Evolutionary conservation across 352 stramenopile species (phyloP).

Genomic region (Globisporangium acanthophoron): DNA sequence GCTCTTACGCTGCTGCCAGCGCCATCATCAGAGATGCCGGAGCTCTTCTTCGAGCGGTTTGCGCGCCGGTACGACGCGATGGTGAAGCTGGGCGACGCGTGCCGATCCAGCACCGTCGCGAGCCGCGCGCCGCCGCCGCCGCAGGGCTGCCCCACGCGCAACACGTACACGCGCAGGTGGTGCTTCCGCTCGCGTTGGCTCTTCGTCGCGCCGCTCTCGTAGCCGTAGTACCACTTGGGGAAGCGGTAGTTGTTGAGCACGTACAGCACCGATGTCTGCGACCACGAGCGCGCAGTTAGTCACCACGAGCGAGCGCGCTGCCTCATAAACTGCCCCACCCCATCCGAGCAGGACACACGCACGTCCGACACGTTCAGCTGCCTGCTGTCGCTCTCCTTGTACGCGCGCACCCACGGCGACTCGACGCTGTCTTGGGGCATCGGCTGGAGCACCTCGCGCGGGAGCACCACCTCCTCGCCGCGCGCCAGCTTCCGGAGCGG

Average conservation of each 20-base stretch:
- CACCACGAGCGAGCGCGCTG: no score
- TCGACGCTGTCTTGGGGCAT: conserved; percentile 11
- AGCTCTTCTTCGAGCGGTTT: no score
- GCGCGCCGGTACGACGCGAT: conserved; percentile 35
- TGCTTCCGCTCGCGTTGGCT: conserved; percentile 44
- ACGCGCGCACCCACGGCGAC: conserved; percentile 28
- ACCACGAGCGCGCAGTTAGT: no score
- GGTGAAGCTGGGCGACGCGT: conserved; percentile 25
- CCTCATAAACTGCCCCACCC: no score
- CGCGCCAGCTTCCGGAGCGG: conserved; percentile 13
- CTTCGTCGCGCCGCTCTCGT: conserved; percentile 39
- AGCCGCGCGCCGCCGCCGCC: conserved; percentile 5
- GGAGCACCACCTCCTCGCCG: conserved; percentile 15
- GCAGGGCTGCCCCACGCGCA: conserved; percentile 10
- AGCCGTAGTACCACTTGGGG: conserved; percentile 49
- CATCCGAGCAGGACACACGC: not conserved
- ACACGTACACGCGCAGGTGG: conserved; percentile 35
- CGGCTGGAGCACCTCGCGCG: conserved; percentile 6
- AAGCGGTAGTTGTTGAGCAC: conserved; percentile 50
- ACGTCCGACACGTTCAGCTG: conserved; percentile 25
- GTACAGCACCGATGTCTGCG: conserved; percentile 27
- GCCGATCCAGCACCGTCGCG: conserved; percentile 24
- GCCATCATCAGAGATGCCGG: no score
- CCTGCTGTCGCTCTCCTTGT: conserved; percentile 31
- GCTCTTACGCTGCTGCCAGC: no score